A percentile compares a stretch with the other conserved stretches of the same genome.
Evolutionary conservation across 2,329 filamentous ascomycete genomes (phyloP).

Genomic region (Colletotrichum coccodes): DNA sequence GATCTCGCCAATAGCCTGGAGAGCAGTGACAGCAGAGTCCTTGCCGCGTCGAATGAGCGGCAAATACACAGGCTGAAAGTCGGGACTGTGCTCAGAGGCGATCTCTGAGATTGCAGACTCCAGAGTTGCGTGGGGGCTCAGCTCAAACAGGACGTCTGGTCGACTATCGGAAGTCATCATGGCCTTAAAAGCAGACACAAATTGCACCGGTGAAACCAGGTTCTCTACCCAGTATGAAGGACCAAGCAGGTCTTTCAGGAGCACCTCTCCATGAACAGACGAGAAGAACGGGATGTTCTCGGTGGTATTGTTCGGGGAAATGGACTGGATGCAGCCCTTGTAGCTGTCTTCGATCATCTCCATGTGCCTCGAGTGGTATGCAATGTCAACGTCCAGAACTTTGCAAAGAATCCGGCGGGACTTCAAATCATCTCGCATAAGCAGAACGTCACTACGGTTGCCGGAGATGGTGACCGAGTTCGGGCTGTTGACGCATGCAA

Average conservation of each 20-base stretch:
- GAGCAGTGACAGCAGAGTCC: conserved; percentile 37
- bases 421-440: conserved; percentile 44
- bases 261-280: conserved; percentile 46
- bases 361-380: conserved; percentile 60
- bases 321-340: conserved; percentile 36
- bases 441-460: conserved; percentile 41
- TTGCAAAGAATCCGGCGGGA: conserved; percentile 45
- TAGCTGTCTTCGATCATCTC: conserved; percentile 49
- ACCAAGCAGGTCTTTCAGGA: not conserved
- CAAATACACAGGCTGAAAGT: conserved; percentile 35
- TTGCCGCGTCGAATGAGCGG: conserved; percentile 41
- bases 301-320: conserved; percentile 32
- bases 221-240: conserved; percentile 58
- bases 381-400: conserved; percentile 48
- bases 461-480: conserved; percentile 56
- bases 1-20: conserved; percentile 46
- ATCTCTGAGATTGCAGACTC: conserved; percentile 49
- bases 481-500: conserved; percentile 58
- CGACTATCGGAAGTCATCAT: conserved; percentile 43
- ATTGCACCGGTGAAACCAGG: conserved; percentile 56
- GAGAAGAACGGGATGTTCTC: conserved; percentile 49
- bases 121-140: conserved; percentile 51
- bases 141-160: conserved; percentile 51
- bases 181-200: conserved; percentile 49
- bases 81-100: conserved; percentile 35